Evolutionary conservation across 2,329 filamentous ascomycete species (phyloP).

Genomic region (Penicillium palitans): DNA sequence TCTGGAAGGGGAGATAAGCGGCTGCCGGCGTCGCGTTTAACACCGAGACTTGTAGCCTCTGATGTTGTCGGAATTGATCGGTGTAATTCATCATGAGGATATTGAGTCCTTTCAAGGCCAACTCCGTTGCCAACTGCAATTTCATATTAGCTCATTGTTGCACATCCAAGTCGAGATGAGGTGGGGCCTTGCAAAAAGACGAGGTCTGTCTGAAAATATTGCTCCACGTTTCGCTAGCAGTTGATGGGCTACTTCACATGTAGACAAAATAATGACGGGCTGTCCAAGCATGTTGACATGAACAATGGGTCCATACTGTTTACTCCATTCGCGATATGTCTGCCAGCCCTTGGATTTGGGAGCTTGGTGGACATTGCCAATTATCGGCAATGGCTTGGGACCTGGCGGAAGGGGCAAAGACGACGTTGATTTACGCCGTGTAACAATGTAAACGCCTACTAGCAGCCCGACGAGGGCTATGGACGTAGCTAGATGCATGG

Average conservation of each 20-base stretch:
- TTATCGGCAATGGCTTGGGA: background rate
- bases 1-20: conserved; percentile 11
- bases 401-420: background rate
- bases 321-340: background rate
- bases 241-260: background rate
- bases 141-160: background rate
- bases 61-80: conserved; percentile 49
- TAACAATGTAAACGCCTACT: background rate
- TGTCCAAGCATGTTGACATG: background rate
- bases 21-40: conserved; percentile 37
- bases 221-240: background rate
- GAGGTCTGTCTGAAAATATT: background rate
- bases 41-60: conserved; percentile 49
- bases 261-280: background rate
- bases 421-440: background rate
- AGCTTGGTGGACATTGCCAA: conserved; percentile 1
- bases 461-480: background rate
- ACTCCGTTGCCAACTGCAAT: conserved; percentile 12
- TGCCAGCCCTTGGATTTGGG: background rate
- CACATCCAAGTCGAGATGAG: background rate
- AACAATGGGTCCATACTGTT: background rate
- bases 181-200: background rate
- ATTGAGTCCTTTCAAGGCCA: conserved; percentile 36
- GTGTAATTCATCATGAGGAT: conserved; percentile 54
- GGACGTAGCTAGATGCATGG: background rate